These are phyloP conservation scores for Metarhizium album DNA, from an alignment of 2,329 filamentous ascomycete species.

Conservation along the genomic window DNA sequence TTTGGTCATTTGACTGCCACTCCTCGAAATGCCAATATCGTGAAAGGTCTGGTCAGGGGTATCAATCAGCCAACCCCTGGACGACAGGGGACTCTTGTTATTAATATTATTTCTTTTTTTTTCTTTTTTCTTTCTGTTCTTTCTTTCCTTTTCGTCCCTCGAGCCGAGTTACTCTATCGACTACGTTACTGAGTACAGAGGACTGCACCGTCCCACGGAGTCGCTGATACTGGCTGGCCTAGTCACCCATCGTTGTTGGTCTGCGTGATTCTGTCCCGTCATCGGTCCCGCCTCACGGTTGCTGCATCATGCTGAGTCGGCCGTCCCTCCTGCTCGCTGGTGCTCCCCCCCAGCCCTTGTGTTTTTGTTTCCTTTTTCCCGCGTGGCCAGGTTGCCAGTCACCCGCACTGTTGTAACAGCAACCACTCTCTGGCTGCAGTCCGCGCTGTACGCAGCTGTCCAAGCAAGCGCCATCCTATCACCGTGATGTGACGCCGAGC, in stretches of 20 bases:
- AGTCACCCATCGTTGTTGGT: neutral
- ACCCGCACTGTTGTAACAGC: slow-evolving; percentile 6
- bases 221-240: too few relatives aligned
- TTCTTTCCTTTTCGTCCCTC: too few relatives aligned
- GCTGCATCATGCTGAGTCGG: neutral
- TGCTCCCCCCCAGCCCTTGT: slow-evolving; percentile 1
- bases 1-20: too few relatives aligned
- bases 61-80: neutral
- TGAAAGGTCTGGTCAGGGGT: neutral
- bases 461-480: neutral
- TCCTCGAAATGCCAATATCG: neutral
- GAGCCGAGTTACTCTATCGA: too few relatives aligned
- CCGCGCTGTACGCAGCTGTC: neutral
- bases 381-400: neutral
- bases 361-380: neutral
- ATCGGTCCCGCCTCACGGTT: neutral
- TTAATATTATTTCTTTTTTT: neutral
- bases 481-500: slow-evolving; percentile 1
- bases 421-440: slow-evolving; percentile 2
- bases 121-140: neutral
- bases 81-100: neutral
- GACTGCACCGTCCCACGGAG: neutral
- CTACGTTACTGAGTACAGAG: too few relatives aligned
- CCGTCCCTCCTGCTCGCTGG: neutral
- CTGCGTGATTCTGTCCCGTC: neutral